These are phyloP conservation scores for Coprinopsis marcescibilis DNA, from an alignment of 768 basidiomycete genomes.

Conservation along the genomic window DNA sequence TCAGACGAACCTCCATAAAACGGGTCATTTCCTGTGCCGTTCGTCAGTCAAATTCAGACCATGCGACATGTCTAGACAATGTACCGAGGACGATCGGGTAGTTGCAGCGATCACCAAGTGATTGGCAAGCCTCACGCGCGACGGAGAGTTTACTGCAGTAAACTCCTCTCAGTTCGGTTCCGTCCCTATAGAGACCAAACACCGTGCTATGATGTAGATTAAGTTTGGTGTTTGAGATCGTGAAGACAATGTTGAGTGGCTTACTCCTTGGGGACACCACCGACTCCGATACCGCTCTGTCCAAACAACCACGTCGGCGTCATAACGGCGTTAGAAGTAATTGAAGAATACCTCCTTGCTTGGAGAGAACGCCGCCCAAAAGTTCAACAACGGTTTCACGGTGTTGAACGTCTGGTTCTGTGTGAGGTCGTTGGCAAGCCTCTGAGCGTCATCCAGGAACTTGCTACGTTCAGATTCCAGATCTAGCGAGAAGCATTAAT, in stretches of 20 bases:
- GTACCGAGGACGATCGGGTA: slow-evolving; percentile 71
- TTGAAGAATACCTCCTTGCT: slow-evolving; percentile 53
- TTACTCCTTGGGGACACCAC: slow-evolving; percentile 65
- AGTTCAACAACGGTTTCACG: slow-evolving; percentile 70
- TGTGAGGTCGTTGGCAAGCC: slow-evolving; percentile 65
- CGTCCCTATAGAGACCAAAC: slow-evolving; percentile 72
- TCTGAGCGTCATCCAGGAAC: slow-evolving; percentile 59
- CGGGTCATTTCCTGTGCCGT: slow-evolving; percentile 63
- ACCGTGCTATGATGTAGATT: slow-evolving; percentile 43
- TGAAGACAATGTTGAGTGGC: slow-evolving; percentile 13
- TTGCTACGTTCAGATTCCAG: slow-evolving; percentile 48
- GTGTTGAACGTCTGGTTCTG: slow-evolving; percentile 72
- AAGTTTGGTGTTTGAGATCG: too few species aligned
- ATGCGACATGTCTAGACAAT: slow-evolving; percentile 4
- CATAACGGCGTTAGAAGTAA: background rate
- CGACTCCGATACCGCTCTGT: slow-evolving; percentile 68
- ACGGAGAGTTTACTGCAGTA: slow-evolving; percentile 65
- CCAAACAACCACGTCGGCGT: background rate
- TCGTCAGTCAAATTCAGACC: background rate
- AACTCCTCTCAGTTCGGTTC: slow-evolving; percentile 69
- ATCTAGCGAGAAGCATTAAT: slow-evolving; percentile 33
- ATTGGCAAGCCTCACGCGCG: slow-evolving; percentile 62
- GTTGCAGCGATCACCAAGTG: slow-evolving; percentile 59
- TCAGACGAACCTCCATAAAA: slow-evolving; percentile 64
- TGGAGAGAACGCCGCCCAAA: slow-evolving; percentile 75